Base-by-base conservation (phyloP, 2,329 filamentous ascomycete genomes). In the Cytospora mali region DNA sequence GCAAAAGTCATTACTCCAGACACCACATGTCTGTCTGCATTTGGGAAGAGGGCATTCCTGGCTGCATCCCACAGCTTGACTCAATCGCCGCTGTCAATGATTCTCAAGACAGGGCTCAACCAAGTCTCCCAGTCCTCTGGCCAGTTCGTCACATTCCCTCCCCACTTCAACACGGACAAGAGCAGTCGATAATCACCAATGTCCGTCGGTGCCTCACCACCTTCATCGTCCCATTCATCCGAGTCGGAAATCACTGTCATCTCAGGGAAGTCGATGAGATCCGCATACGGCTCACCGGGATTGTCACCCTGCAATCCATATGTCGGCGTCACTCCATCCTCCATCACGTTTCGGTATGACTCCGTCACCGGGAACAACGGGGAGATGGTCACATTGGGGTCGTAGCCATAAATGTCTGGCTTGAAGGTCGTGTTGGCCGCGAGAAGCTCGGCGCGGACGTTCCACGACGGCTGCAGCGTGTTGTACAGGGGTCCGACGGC, bases 71-170 rank as follows among this genome's bases (percentile, higher is more conserved):
- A 52, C 31, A 52, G 3, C 31, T 52, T 28, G 50, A 16, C 50
- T 29, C 28, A 7, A n/a, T n/a, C n/a, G n/a, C 50, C 50, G 11
- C 50, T 25, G 25, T 55, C 52, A 27, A 55, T 35, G 18, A 55
- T 27, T 13, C 52, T 55, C 52, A 55, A 39, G 21, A 31, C 23
- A 21, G 52, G 52, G 27, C 52, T 55, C 31, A 55, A 39, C 52
- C 52, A 55, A n/a, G 52, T 55, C 52, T 55, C 52, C 52, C 52
- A 55, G 31, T 55, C 52, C 52, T 27, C 52, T 4, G 52, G 52
- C 52, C 52, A 55, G 18, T 55, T 55, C 5, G 23, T 25, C 11
- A 13, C 52, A 35, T 14, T 23, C 1, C 52, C 52, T 25, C 52
- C 52, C 52, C 52, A 55, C 27, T 27, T 35, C 16, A 55, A 25